Evolutionary conservation across 179 eudicot genomes (phyloP), one percentile per base, ranked within the genome.

Genomic region (Spinacia oleracea): DNA sequence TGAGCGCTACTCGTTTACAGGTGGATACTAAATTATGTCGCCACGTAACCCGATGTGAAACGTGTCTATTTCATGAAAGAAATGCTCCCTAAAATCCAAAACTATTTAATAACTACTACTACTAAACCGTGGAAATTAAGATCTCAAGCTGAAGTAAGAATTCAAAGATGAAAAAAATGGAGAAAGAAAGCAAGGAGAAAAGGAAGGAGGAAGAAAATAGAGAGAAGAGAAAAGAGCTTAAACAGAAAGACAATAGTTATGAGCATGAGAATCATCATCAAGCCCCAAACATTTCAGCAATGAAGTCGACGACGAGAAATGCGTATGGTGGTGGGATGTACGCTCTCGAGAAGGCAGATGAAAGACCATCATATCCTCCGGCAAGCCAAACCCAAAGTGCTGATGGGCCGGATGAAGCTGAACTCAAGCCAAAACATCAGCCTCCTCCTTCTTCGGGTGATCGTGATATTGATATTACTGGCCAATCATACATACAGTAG

Each of bases 311-410:
- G 9, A 87, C 89, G 4, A 74, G 12, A 27, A 89, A 85, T 20
- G 97, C 95, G 1, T 92, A 92, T 65, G 97, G 96, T 0, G 97
- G 97, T 1, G 96, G 97, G 9, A 86, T 92, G 89, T 92, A 92
- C 79, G 97, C 90, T 9, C 74, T 20, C 7, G 94, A 90, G 40
- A 77, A 79, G 60, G 76, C 79, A 0, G 73, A 23, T 9, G 70
- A 70, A 65, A 68, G 25, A 7, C 73, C 83, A 0, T 45, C 77
- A 2, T 55, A 82, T 23, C 87, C 85, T 5, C 91, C 89, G 14
- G 98, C 98, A 0, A 90, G 94, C 42, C 86, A 78, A 56, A 85
- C 91, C 0, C 98, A 91, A 72, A 91, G 91, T 25, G 98, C 98
- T 0, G 96, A 91, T 83, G 98, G 96, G 29, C 91, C 94, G 11